Percentiles rank a stretch among this genome's conserved stretches.
Evolutionary conservation across 2,329 filamentous ascomycete genomes (phyloP).

Genomic region (Rhynchosporium secalis): DNA sequence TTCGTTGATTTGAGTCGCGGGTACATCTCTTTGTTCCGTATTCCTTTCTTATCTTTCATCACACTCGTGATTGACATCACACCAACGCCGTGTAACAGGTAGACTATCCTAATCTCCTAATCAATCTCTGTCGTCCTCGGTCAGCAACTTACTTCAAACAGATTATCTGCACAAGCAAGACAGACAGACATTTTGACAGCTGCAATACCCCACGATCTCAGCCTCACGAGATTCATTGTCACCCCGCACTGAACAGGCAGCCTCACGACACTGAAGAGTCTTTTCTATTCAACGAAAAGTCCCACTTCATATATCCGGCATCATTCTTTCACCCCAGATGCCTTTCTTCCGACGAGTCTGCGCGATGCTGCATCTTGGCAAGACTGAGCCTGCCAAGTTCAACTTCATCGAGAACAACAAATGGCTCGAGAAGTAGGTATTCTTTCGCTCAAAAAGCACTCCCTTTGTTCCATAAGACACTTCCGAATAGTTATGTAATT

Average conservation of each 20-base stretch:
- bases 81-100: constrained; percentile 14
- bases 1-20: not conserved
- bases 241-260: not conserved
- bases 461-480: not conserved
- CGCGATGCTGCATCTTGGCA: constrained; percentile 5
- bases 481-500: no score
- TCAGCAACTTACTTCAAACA: not conserved
- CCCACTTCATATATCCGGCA: not conserved
- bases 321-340: not conserved
- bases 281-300: not conserved
- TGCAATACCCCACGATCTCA: not conserved
- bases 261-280: not conserved
- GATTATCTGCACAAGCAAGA: not conserved
- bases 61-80: not conserved
- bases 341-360: constrained; percentile 9
- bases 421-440: constrained; percentile 12
- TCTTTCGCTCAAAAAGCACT: not conserved
- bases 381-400: constrained; percentile 2
- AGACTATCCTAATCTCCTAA: not conserved
- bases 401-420: constrained; percentile 7
- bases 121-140: not conserved
- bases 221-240: not conserved
- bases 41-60: no score
- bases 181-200: not conserved
- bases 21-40: not conserved